These are phyloP conservation scores for Malassezia pachydermatis DNA, from an alignment of 1,284 basidiomycete species.

Conservation along the genomic window DNA sequence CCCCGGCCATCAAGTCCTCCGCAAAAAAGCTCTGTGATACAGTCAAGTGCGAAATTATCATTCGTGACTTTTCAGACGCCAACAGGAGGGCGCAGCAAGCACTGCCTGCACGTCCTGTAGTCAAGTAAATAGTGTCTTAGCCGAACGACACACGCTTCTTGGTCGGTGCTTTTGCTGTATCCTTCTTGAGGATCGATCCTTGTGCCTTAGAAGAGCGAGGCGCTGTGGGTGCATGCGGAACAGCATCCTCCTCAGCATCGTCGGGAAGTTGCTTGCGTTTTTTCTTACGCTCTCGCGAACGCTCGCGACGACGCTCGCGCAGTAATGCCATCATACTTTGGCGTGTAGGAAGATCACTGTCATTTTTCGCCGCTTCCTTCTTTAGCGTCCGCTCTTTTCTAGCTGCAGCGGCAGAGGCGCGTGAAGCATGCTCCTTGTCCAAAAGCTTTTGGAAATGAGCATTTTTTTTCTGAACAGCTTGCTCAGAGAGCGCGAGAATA, in stretches of 20 bases:
- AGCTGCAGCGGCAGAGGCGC: not conserved
- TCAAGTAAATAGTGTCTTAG: too few species aligned
- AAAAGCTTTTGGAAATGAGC: conserved; percentile 5
- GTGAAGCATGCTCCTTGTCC: conserved; percentile 4
- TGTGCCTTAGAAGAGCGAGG: not conserved
- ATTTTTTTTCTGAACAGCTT: conserved; percentile 12
- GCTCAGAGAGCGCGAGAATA: conserved; percentile 11
- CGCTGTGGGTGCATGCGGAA: too few species aligned
- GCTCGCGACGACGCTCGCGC: conserved; percentile 11
- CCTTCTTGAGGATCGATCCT: not conserved
- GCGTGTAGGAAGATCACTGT: conserved; percentile 3
- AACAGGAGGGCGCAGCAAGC: conserved; percentile 6
- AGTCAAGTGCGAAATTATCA: conserved; percentile 35
- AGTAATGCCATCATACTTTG: conserved; percentile 4
- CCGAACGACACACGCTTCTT: conserved; percentile 18
- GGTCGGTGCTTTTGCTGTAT: not conserved
- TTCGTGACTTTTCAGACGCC: conserved; percentile 31
- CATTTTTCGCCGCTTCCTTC: not conserved
- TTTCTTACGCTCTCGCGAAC: conserved; percentile 9
- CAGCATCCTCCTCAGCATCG: not conserved
- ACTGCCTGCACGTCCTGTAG: not conserved
- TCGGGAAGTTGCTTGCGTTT: conserved; percentile 1
- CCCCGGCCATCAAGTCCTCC: conserved; percentile 65
- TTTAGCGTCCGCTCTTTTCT: conserved; percentile 5
- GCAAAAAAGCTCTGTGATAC: conserved; percentile 70